Percentiles rank a stretch among this genome's conserved stretches.
phyloP scores from a whole-genome alignment of 2,329 filamentous ascomycete species.

The Rhinocladiella mackenziei region DNA sequence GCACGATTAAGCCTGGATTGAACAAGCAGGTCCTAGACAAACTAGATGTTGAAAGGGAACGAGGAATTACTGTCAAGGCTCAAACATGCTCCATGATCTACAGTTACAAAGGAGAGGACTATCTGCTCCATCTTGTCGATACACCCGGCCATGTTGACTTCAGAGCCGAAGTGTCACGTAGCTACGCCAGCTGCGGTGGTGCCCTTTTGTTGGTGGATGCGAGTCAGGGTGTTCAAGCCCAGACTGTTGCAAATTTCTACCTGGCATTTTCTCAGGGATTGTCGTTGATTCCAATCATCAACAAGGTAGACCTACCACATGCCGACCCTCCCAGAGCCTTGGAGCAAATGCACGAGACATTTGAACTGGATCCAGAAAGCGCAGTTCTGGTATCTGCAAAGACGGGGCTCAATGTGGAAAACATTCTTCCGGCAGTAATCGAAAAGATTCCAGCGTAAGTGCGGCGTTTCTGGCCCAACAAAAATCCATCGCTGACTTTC shows the following conservation, averaged over 20 bases:
- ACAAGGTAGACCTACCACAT: conserved; percentile 91
- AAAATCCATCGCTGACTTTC: conserved; percentile 1
- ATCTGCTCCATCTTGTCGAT: conserved; percentile 90
- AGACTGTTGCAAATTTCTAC: conserved; percentile 98
- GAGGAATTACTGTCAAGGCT: conserved; percentile 97
- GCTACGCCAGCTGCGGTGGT: conserved; percentile 93
- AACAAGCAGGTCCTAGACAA: conserved; percentile 98
- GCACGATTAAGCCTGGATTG: conserved; percentile 77
- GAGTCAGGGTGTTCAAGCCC: conserved; percentile 92
- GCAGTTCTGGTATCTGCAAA: conserved; percentile 84
- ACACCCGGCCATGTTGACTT: conserved; percentile 98
- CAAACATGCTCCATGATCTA: conserved; percentile 99
- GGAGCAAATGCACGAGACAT: conserved; percentile 77
- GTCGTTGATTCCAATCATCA: conserved; percentile 82
- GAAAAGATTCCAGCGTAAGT: conserved; percentile 69
- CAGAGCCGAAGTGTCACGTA: conserved; percentile 88
- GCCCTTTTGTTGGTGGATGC: conserved; percentile 91
- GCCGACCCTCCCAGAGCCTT: conserved; percentile 83
- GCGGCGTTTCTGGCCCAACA: too few relatives aligned
- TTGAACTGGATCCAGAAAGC: conserved; percentile 76
- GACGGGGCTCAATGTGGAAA: conserved; percentile 80
- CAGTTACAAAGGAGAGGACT: conserved; percentile 78
- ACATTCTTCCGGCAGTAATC: conserved; percentile 79
- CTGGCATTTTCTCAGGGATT: conserved; percentile 90
- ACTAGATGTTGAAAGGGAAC: conserved; percentile 90